These are phyloP conservation scores for Candida piceae DNA, from an alignment of 805 yeast genomes.

Conservation along the genomic window DNA sequence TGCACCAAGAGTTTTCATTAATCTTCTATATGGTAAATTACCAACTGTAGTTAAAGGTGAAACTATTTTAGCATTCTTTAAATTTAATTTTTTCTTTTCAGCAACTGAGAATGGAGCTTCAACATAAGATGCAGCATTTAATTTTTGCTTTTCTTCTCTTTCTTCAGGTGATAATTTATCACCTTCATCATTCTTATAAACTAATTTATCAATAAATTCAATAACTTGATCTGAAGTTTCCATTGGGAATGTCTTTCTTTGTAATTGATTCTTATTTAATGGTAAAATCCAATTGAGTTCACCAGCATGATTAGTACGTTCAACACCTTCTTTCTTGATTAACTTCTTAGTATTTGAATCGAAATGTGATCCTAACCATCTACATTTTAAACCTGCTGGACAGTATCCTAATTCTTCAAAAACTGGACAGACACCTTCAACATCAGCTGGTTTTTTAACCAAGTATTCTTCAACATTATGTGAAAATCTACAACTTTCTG, in stretches of 20 bases:
- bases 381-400: conserved; percentile 88
- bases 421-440: conserved; percentile 81
- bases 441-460: conserved; percentile 60
- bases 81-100: conserved; percentile 77
- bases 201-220: conserved; percentile 59
- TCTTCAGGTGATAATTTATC: conserved; percentile 31
- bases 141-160: conserved; percentile 26
- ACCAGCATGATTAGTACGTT: conserved; percentile 23
- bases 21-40: conserved; percentile 87
- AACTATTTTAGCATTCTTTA: conserved; percentile 73
- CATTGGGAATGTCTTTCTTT: conserved; percentile 59
- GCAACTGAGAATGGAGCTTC: conserved; percentile 73
- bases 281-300: conserved; percentile 62
- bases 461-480: conserved; percentile 73
- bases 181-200: conserved; percentile 35
- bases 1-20: conserved; percentile 87
- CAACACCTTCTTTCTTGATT: conserved; percentile 38
- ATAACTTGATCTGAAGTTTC: conserved; percentile 52
- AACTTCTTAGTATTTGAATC: conserved; percentile 41
- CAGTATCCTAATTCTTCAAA: conserved; percentile 79
- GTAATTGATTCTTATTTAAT: conserved; percentile 43
- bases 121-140: conserved; percentile 45
- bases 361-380: conserved; percentile 79
- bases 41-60: conserved; percentile 98
- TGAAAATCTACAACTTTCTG: conserved; percentile 64